A percentile compares a stretch with the other conserved stretches of the same genome.
phyloP scores from a whole-genome alignment of 208 protist genomes.

The Leishmania martiniquensis region DNA sequence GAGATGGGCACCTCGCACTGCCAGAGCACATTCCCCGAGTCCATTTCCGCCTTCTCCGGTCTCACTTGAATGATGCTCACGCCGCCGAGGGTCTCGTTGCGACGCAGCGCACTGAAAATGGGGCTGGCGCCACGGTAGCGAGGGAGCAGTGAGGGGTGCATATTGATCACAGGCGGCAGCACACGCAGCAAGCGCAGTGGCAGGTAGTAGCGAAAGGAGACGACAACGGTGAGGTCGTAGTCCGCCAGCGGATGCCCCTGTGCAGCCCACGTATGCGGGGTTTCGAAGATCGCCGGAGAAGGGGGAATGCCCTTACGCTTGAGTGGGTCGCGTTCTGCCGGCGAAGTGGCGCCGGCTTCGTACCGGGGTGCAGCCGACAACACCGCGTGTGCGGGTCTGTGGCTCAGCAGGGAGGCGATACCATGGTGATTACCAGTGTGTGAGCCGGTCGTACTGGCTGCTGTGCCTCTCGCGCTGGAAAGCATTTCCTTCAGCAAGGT shows the following conservation, averaged over 20 bases:
- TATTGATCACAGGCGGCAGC: slow-evolving; percentile 81
- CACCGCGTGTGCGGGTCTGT: slow-evolving; percentile 8
- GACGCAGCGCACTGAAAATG: slow-evolving; percentile 84
- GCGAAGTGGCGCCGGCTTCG: not conserved
- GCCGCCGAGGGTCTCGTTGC: slow-evolving; percentile 68
- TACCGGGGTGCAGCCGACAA: not conserved
- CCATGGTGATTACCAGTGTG: not conserved
- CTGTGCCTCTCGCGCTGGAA: not conserved
- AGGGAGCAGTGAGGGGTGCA: slow-evolving; percentile 90
- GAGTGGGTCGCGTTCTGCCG: not conserved
- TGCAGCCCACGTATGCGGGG: slow-evolving; percentile 30
- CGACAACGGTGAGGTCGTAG: slow-evolving; percentile 83
- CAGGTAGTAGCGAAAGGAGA: slow-evolving; percentile 90
- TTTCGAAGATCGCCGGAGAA: not conserved
- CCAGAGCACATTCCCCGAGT: slow-evolving; percentile 80
- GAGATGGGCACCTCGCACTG: slow-evolving; percentile 74
- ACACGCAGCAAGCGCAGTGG: slow-evolving; percentile 58
- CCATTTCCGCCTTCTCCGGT: slow-evolving; percentile 63
- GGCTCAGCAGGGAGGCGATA: not conserved
- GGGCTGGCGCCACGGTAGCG: slow-evolving; percentile 89
- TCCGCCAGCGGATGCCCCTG: slow-evolving; percentile 42
- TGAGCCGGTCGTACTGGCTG: not conserved
- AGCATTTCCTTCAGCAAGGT: slow-evolving; percentile 60
- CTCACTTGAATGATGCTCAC: slow-evolving; percentile 80
- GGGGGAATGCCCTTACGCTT: not conserved